Evolutionary conservation across 768 basidiomycete species (phyloP).

Genomic region (Boletus subcaerulescens): DNA sequence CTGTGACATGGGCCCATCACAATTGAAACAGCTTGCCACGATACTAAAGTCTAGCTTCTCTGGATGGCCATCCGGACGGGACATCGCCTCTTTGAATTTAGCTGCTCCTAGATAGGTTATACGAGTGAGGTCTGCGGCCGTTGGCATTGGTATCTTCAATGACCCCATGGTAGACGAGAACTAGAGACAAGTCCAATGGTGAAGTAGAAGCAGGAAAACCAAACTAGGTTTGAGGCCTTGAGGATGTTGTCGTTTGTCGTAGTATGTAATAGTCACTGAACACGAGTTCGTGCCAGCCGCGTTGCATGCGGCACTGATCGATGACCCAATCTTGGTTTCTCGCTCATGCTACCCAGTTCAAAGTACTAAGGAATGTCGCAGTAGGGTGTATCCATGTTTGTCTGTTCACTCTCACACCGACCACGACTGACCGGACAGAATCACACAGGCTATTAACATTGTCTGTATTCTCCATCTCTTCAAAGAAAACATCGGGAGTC

Average conservation of each 20-base stretch:
- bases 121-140: slow-evolving; percentile 24
- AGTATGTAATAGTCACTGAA: too few relatives aligned
- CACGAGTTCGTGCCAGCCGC: too few relatives aligned
- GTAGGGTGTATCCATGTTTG: slow-evolving; percentile 30
- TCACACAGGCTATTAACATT: slow-evolving; percentile 52
- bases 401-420: neutral
- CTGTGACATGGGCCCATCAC: slow-evolving; percentile 10
- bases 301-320: neutral
- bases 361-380: slow-evolving; percentile 19
- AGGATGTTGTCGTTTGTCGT: too few relatives aligned
- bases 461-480: slow-evolving; percentile 61
- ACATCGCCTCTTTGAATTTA: slow-evolving; percentile 25
- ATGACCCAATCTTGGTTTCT: slow-evolving; percentile 19
- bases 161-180: slow-evolving; percentile 13
- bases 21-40: slow-evolving; percentile 23
- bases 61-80: slow-evolving; percentile 27
- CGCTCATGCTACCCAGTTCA: slow-evolving; percentile 6
- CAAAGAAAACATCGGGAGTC: slow-evolving; percentile 55
- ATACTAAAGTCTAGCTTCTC: slow-evolving; percentile 28
- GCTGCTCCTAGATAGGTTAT: slow-evolving; percentile 29
- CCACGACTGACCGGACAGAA: slow-evolving; percentile 1
- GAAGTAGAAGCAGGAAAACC: neutral
- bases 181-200: neutral
- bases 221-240: neutral
- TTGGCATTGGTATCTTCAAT: slow-evolving; percentile 19